A percentile compares a stretch with the other conserved stretches of the same genome.
Evolutionary conservation across 495 filamentous ascomycete genomes (phyloP).

Genomic region (Trichoderma orchidacearum): DNA sequence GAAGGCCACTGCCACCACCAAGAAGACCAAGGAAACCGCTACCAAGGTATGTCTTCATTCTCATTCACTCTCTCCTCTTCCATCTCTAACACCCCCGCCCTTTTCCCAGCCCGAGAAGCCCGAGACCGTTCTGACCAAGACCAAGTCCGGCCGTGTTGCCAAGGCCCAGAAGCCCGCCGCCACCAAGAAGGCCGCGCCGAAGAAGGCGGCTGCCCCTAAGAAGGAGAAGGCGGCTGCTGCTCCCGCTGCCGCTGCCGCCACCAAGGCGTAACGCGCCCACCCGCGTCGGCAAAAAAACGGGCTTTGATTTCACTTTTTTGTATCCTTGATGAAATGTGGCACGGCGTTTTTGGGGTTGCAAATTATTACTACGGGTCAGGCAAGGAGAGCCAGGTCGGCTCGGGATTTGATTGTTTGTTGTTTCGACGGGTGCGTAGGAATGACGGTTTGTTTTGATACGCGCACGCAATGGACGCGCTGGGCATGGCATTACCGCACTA

Average conservation of each 20-base stretch:
- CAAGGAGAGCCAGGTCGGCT: neutral
- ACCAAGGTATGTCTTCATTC: constrained; percentile 10
- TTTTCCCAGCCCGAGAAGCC: constrained; percentile 37
- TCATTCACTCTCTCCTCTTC: constrained; percentile 1
- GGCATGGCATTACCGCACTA: neutral
- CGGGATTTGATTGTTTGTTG: neutral
- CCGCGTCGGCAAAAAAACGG: constrained; percentile 7
- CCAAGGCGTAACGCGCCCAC: constrained; percentile 13
- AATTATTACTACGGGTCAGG: constrained; percentile 1
- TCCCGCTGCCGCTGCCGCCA: constrained; percentile 15
- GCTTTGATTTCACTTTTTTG: constrained; percentile 1
- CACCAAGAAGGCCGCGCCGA: constrained; percentile 45
- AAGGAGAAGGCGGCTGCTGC: constrained; percentile 44
- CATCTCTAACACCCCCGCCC: neutral
- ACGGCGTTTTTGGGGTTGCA: constrained; percentile 1
- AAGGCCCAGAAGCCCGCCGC: constrained; percentile 37
- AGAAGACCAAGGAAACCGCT: constrained; percentile 12
- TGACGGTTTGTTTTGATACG: constrained; percentile 1
- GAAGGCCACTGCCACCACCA: constrained; percentile 23
- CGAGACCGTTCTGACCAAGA: constrained; percentile 57
- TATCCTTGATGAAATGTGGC: neutral
- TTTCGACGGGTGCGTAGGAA: neutral
- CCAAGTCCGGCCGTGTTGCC: constrained; percentile 81
- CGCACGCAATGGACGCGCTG: neutral
- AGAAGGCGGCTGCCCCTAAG: constrained; percentile 43